Evolutionary conservation across 345 rosid genomes (phyloP).

Genomic region (Viola odorata): DNA sequence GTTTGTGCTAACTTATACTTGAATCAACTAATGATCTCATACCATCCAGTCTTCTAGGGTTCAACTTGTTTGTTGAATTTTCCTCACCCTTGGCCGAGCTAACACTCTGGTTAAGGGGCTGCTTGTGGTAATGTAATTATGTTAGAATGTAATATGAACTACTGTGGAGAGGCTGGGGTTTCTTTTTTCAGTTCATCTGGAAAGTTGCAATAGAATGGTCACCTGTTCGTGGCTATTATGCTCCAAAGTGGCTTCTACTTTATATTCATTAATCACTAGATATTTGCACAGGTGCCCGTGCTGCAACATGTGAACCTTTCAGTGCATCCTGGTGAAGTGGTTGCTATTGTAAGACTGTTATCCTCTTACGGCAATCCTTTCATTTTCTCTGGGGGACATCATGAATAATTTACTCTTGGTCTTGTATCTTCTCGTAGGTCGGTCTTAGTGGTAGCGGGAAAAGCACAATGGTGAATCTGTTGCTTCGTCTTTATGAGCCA

Average conservation of each 20-base stretch:
- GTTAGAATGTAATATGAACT: no score
- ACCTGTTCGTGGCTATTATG: no score
- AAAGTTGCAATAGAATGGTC: no score
- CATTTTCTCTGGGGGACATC: conserved; percentile 6
- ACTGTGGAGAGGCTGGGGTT: no score
- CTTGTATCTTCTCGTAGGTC: conserved; percentile 46
- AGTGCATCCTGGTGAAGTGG: conserved; percentile 74
- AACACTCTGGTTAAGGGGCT: no score
- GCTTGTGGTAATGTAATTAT: no score
- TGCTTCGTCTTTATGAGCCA: conserved; percentile 87
- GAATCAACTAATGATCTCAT: no score
- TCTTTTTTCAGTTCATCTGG: no score
- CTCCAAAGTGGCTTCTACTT: not conserved
- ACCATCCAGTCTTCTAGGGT: no score
- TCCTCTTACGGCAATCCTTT: not conserved
- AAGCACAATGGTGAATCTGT: conserved; percentile 82
- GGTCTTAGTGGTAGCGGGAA: conserved; percentile 99
- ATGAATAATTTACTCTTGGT: conserved; percentile 4
- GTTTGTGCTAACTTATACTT: no score
- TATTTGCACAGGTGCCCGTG: conserved; percentile 55
- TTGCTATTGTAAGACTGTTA: conserved; percentile 62
- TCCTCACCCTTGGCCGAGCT: no score
- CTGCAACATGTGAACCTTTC: conserved; percentile 55
- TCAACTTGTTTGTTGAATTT: no score
- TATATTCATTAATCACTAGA: not conserved